These are phyloP conservation scores for Nakazawaea populi DNA, from an alignment of 805 yeast genomes.

Conservation along the genomic window DNA sequence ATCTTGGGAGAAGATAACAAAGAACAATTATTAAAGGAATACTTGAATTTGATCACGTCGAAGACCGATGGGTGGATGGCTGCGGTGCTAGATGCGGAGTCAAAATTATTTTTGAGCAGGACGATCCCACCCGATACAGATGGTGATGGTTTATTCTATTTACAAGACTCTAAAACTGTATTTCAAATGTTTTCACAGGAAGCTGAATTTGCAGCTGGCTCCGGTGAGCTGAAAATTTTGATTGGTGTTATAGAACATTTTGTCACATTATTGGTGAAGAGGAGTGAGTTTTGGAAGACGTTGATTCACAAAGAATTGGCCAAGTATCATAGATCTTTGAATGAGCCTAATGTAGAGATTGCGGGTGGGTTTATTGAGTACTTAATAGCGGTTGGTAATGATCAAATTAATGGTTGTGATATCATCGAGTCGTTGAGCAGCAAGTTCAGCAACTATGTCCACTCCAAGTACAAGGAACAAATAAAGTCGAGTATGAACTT, in stretches of 20 bases:
- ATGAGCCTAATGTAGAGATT: conserved; percentile 32
- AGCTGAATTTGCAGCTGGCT: conserved; percentile 79
- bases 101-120: conserved; percentile 56
- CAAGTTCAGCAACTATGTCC: conserved; percentile 58
- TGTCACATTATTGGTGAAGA: conserved; percentile 48
- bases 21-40: conserved; percentile 70
- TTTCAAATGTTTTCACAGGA: conserved; percentile 85
- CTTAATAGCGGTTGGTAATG: conserved; percentile 77
- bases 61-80: conserved; percentile 85
- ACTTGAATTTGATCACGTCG: conserved; percentile 58
- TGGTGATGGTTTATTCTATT: conserved; percentile 55
- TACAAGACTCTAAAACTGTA: conserved; percentile 75
- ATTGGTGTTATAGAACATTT: conserved; percentile 75
- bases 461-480: conserved; percentile 53
- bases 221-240: conserved; percentile 74
- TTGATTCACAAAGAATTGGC: conserved; percentile 50
- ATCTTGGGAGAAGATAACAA: conserved; percentile 68
- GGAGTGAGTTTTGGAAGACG: conserved; percentile 59
- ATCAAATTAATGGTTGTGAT: conserved; percentile 69
- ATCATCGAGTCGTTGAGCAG: conserved; percentile 65
- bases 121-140: conserved; percentile 62
- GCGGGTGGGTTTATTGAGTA: conserved; percentile 81
- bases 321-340: conserved; percentile 18
- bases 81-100: conserved; percentile 63
- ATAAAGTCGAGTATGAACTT: conserved; percentile 54